Evolutionary conservation across 345 rosid genomes (phyloP).

Genomic region (Ricinus communis): DNA sequence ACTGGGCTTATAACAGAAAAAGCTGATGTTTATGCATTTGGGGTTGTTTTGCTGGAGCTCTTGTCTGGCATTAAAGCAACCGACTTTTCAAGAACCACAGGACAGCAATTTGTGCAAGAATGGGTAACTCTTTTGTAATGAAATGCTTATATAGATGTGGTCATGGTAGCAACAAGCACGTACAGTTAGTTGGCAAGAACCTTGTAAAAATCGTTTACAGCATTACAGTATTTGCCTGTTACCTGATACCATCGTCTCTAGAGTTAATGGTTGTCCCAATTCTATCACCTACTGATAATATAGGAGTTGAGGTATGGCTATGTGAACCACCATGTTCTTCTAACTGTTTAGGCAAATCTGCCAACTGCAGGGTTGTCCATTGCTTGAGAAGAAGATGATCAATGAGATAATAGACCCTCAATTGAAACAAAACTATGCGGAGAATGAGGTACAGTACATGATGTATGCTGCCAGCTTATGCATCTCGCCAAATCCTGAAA

Average conservation of each 20-base stretch:
- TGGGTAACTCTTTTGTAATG: slow-evolving; percentile 26
- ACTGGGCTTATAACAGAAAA: slow-evolving; percentile 43
- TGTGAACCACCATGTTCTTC: background rate
- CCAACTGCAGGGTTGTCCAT: slow-evolving; percentile 34
- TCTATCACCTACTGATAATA: too few species aligned
- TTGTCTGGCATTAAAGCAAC: slow-evolving; percentile 37
- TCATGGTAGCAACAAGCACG: background rate
- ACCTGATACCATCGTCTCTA: too few species aligned
- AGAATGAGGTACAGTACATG: slow-evolving; percentile 37
- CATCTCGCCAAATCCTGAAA: slow-evolving; percentile 31
- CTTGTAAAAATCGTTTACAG: too few species aligned
- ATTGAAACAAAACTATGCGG: slow-evolving; percentile 20
- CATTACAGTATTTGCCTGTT: too few species aligned
- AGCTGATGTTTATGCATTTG: slow-evolving; percentile 46
- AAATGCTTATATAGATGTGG: background rate
- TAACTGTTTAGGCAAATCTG: background rate
- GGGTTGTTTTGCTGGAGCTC: slow-evolving; percentile 42
- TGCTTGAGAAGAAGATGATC: slow-evolving; percentile 28
- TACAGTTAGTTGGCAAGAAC: too few species aligned
- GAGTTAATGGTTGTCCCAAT: too few species aligned
- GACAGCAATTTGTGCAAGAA: slow-evolving; percentile 34
- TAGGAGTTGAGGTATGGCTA: too few species aligned
- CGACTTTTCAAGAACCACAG: slow-evolving; percentile 35
- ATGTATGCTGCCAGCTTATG: slow-evolving; percentile 43
- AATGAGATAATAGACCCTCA: slow-evolving; percentile 36